A percentile compares a stretch with the other conserved stretches of the same genome.
Conservation (phyloP, 169 alveolate genomes). For the Eimeria mitis region DNA sequence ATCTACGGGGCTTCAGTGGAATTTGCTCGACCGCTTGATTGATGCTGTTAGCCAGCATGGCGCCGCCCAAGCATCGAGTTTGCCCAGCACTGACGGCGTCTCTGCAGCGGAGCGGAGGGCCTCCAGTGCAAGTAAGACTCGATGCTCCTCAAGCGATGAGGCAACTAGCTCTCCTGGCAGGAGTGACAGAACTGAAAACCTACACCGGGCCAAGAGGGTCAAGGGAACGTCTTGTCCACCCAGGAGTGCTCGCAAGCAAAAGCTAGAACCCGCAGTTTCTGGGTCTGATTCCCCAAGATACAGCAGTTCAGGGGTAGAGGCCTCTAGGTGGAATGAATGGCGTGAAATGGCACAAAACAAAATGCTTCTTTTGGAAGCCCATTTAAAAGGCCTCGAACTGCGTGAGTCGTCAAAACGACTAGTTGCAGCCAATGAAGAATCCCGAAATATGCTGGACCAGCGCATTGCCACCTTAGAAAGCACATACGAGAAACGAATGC, state of each 20-base stretch:
- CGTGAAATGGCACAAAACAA: slow-evolving; percentile 3
- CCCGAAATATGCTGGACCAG: neutral
- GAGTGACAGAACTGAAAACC: neutral
- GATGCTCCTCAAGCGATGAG: neutral
- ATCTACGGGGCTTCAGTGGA: slow-evolving; percentile 29
- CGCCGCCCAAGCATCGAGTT: neutral
- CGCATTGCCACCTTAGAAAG: slow-evolving; percentile 41
- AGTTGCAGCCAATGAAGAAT: neutral
- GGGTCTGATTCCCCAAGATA: neutral
- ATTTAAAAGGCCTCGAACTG: slow-evolving; percentile 43
- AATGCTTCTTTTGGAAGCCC: slow-evolving; percentile 25
- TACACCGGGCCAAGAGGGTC: slow-evolving; percentile 2
- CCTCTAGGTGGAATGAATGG: slow-evolving; percentile 16
- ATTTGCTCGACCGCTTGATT: slow-evolving; percentile 48
- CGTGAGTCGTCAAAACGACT: slow-evolving; percentile 30
- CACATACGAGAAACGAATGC: slow-evolving; percentile 9
- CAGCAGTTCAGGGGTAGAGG: neutral
- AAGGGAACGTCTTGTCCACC: slow-evolving; percentile 30
- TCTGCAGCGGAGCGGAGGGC: slow-evolving; percentile 1
- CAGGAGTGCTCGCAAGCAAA: neutral
- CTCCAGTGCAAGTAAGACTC: slow-evolving; percentile 2
- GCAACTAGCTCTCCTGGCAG: neutral
- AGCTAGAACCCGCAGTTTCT: neutral
- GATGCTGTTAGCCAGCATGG: slow-evolving; percentile 20
- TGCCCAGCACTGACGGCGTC: neutral